Percentiles rank a stretch among this genome's conserved stretches.
These are phyloP conservation scores for Arachnomyces sp. DNA, from an alignment of 2,329 filamentous ascomycete species.

Conservation along the genomic window DNA sequence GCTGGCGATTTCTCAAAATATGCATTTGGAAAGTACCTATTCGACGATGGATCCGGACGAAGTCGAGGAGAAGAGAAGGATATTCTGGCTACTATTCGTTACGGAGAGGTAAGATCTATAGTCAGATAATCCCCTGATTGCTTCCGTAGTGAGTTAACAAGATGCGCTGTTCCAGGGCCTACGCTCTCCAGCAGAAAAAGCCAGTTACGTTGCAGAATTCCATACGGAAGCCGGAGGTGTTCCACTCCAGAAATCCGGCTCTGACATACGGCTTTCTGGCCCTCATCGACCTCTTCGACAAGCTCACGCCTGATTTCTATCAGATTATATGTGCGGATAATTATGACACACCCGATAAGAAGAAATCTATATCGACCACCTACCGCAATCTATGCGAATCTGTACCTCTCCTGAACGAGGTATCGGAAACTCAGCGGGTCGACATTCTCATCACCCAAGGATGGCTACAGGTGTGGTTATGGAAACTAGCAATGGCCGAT, in stretches of 20 bases:
- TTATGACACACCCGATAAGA: conserved; percentile 22
- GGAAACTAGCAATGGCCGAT: conserved; percentile 63
- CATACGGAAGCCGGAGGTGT: conserved; percentile 54
- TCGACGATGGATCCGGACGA: conserved; percentile 43
- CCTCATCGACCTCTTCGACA: conserved; percentile 33
- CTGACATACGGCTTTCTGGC: conserved; percentile 34
- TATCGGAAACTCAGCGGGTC: conserved; percentile 60
- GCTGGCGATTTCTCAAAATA: conserved; percentile 41
- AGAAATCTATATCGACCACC: conserved; percentile 33
- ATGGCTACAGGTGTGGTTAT: conserved; percentile 64
- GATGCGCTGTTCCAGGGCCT: conserved; percentile 45
- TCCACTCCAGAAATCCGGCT: conserved; percentile 49
- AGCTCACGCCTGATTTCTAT: conserved; percentile 29
- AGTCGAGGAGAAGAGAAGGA: conserved; percentile 54
- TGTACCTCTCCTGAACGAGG: conserved; percentile 43
- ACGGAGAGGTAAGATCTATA: conserved; percentile 53
- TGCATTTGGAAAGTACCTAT: conserved; percentile 46
- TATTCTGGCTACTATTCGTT: conserved; percentile 67
- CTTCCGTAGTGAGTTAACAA: conserved; percentile 1
- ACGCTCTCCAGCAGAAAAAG: conserved; percentile 62
- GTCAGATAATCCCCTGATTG: background rate
- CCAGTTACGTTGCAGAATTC: conserved; percentile 64
- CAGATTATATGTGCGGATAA: conserved; percentile 32
- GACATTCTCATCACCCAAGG: conserved; percentile 63
- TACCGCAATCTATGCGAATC: conserved; percentile 48